Evolutionary conservation across 1,284 basidiomycete species (phyloP).

Genomic region (Wallemia hederae): DNA sequence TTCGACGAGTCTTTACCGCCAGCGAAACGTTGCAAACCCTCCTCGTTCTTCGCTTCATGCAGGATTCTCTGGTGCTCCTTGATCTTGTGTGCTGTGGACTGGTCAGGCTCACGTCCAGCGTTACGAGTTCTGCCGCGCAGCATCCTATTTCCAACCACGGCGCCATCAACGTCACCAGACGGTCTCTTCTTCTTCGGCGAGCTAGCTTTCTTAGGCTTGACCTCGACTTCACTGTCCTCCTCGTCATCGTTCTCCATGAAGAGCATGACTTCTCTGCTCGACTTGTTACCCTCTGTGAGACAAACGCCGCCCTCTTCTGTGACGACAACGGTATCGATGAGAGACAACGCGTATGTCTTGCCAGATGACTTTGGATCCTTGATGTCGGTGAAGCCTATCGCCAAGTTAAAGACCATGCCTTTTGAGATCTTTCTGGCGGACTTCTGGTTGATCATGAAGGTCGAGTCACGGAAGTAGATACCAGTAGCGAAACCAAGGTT

Average conservation of each 20-base stretch:
- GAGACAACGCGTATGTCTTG: slow-evolving; percentile 51
- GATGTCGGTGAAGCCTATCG: slow-evolving; percentile 57
- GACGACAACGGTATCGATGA: slow-evolving; percentile 66
- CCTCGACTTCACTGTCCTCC: slow-evolving; percentile 9
- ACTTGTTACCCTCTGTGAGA: slow-evolving; percentile 57
- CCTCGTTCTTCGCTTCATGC: slow-evolving; percentile 44
- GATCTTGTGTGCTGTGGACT: slow-evolving; percentile 35
- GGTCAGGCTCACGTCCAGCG: slow-evolving; percentile 42
- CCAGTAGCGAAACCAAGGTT: slow-evolving; percentile 62
- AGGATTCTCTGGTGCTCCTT: slow-evolving; percentile 68
- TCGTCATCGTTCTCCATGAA: slow-evolving; percentile 25
- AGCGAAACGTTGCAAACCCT: slow-evolving; percentile 58
- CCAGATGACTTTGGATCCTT: slow-evolving; percentile 33
- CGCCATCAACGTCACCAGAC: slow-evolving; percentile 16
- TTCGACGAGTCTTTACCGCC: slow-evolving; percentile 15
- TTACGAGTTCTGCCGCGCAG: slow-evolving; percentile 56
- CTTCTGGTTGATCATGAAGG: slow-evolving; percentile 54
- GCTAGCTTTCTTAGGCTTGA: slow-evolving; percentile 17
- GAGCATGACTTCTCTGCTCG: slow-evolving; percentile 60
- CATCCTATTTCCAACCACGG: slow-evolving; percentile 50
- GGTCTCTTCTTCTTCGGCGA: slow-evolving; percentile 22
- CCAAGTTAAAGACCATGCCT: slow-evolving; percentile 62
- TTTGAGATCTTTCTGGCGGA: slow-evolving; percentile 38
- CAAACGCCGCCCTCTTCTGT: slow-evolving; percentile 35
- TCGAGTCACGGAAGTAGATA: slow-evolving; percentile 74